These are phyloP conservation scores for Herpotrichia juniperi DNA, from an alignment of 2,329 filamentous ascomycete species.

Conservation along the genomic window DNA sequence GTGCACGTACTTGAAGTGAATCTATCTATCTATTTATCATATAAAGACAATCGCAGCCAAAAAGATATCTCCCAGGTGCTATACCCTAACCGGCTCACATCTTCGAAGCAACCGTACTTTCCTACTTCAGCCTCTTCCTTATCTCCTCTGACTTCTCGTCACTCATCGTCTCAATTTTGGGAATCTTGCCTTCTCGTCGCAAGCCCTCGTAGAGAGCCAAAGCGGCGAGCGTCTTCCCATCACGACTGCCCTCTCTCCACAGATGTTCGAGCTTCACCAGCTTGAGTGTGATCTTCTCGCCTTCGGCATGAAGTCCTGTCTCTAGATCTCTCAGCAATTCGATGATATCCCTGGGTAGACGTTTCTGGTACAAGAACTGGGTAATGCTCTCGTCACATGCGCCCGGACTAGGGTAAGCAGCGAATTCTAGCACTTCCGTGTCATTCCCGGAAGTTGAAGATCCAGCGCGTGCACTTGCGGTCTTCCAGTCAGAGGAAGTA, in stretches of 20 bases:
- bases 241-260: constrained; percentile 61
- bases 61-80: too few species aligned
- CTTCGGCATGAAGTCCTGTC: constrained; percentile 60
- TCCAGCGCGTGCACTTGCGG: background rate
- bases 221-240: constrained; percentile 63
- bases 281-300: constrained; percentile 65
- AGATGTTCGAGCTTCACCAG: constrained; percentile 57
- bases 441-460: constrained; percentile 32
- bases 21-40: too few species aligned
- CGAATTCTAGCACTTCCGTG: constrained; percentile 47
- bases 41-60: too few species aligned
- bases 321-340: constrained; percentile 58
- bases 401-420: constrained; percentile 61
- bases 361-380: constrained; percentile 61
- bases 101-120: background rate
- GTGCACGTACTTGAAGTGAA: too few species aligned
- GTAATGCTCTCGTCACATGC: constrained; percentile 66
- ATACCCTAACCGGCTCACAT: background rate
- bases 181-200: constrained; percentile 47
- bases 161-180: background rate
- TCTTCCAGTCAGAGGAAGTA: background rate
- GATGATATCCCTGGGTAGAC: constrained; percentile 55
- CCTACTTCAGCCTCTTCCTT: background rate
- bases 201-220: constrained; percentile 62
- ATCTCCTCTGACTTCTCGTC: background rate